Base-by-base conservation (phyloP, 495 filamentous ascomycete genomes). In the Aspergillus sparsus region DNA sequence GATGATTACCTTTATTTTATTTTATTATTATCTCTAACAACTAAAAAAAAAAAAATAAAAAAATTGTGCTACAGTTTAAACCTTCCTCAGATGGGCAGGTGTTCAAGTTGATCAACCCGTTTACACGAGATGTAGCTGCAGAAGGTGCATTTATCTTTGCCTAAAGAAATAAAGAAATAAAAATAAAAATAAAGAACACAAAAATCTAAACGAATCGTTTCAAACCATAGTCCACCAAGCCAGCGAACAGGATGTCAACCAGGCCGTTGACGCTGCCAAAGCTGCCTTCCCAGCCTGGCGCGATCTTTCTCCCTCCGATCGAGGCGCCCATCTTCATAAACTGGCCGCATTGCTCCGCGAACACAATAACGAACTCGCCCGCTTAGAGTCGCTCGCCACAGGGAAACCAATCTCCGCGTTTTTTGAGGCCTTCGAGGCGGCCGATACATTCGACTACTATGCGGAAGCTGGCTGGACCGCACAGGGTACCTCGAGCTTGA, bases 231-330 rank as follows among this genome's bases (percentile, higher is more conserved):
- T 84, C 52, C 71, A 77, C 49, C 76, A 80, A 64, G 81, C 83
- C 11, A 78, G 64, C 12, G 71, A 70, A 36, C 66, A 77, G 5
- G 84, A 89, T 62, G 76, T 82, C 61, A 78, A 88, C 68, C 68
- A 64, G 2, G 85, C 85, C 12, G 83, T 88, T 2, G 77, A 77
- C 5, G 80, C 85, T 12, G 87, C 86, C 32, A 80, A 82, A 57
- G 77, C 76, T 5, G 84, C 86, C 7, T 83, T 85, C 59, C 82
- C 82, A 16, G 70, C 76, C 16, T 88, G 86, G 85, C 77, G 75
- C 2, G 73, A 71, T 7, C 71, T 83, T 15, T 60, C 73, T 6
- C 78, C 80, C 0, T 32, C 70, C 6, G 67, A 76, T 46, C 73
- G 83, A 13, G 78, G 71, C 7, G 61, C 57, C 0, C 77, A 75